Base-by-base conservation (phyloP, 805 yeast genomes). In the Kluyveromyces siamensis region DNA sequence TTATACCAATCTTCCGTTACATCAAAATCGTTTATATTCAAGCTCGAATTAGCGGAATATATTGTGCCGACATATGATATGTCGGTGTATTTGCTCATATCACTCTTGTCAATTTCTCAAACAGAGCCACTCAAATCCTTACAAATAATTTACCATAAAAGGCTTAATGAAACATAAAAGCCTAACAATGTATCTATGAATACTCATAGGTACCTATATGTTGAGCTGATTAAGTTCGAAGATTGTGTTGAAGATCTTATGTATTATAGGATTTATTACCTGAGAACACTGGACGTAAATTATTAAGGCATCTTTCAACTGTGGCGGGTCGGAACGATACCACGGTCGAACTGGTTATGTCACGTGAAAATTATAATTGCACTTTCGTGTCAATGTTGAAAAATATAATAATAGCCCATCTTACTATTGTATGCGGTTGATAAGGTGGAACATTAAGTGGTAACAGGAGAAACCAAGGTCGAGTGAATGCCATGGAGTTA, bases 1-100 rank as follows among this genome's bases (percentile, higher is more conserved):
- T 64, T 66, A 16, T 58, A 50, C 67, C 68, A 64, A 47, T 64
- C 65, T 35, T 65, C 71, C 8, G 50, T 59, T 3, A 59, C 46
- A 13, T 56, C 51, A 8, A 66, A 48, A 3, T 62, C 72, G 1
- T 59, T 48, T 2, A 57, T n/a, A 17, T 55, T 54, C 1, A 67
- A 35, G 0, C 58, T 58, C 1, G 58, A 51, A 13, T 53, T 55
- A 2, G 53, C 57, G n/a, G 43, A 40, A 48, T 54, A 60, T 10
- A 38, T 41, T 8, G 65, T 58, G 18, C 48, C 45, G 7, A 48
- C 50, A 46, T 58, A 57, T 6, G 50, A 51, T 16, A 60, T 44
- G 19, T 49, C 44, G 13, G 58, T 52, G 21, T 38, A 44, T 40
- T 35, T 14, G 25, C 41, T 44, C 47, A 44, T 44, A 10, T 30